A percentile compares a stretch with the other conserved stretches of the same genome.
phyloP scores from a whole-genome alignment of 179 eudicot genomes.

The Patellifolia procumbens region DNA sequence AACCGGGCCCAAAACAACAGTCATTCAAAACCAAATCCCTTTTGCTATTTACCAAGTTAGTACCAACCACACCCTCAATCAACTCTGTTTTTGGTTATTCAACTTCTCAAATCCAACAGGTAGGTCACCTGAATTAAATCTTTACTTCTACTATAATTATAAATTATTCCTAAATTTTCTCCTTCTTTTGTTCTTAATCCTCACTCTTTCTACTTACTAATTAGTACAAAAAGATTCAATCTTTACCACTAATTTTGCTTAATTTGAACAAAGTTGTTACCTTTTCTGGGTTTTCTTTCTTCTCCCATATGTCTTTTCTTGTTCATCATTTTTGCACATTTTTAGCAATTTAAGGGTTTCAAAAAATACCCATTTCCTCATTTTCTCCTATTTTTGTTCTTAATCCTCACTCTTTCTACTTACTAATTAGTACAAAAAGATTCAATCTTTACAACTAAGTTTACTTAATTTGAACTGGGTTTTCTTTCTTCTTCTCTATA shows the following conservation, averaged over 20 bases:
- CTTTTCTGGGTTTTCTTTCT: too few relatives aligned
- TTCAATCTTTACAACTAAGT: slow-evolving; percentile 24
- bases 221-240: too few relatives aligned
- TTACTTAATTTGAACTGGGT: not conserved
- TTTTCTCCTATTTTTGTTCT: too few relatives aligned
- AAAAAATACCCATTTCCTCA: too few relatives aligned
- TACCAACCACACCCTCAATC: slow-evolving; percentile 15
- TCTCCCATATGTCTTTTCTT: too few relatives aligned
- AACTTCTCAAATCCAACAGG: slow-evolving; percentile 22
- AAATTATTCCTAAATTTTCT: not conserved
- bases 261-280: too few relatives aligned
- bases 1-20: slow-evolving; percentile 21
- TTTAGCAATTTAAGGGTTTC: too few relatives aligned
- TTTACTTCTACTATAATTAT: not conserved
- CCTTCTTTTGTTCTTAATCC: too few relatives aligned
- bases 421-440: not conserved
- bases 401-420: too few relatives aligned
- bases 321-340: too few relatives aligned
- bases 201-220: too few relatives aligned
- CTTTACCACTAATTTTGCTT: too few relatives aligned
- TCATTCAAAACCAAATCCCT: slow-evolving; percentile 25
- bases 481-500: not conserved
- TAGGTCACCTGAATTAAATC: slow-evolving; percentile 26
- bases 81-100: slow-evolving; percentile 19
- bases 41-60: not conserved